Conservation (phyloP, 1,284 basidiomycete genomes). For the Ustilago curta region DNA sequence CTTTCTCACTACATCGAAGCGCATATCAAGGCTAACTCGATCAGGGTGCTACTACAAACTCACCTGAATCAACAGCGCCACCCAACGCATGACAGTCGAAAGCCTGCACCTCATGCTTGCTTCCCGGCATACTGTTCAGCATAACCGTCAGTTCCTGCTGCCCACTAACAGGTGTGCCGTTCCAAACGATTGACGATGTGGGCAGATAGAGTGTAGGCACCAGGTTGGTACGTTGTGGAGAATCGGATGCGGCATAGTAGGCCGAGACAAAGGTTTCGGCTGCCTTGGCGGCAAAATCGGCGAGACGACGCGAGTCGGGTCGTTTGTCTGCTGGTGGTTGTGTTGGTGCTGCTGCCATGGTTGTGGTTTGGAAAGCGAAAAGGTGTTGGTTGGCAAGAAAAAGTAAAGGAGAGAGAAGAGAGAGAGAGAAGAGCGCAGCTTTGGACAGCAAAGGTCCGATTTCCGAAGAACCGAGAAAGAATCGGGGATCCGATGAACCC, state of each 20-base stretch:
- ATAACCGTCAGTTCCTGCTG: constrained; percentile 55
- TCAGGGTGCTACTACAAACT: constrained; percentile 6
- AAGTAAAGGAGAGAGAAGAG: not conserved
- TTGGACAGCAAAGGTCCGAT: constrained; percentile 13
- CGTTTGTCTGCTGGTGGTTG: constrained; percentile 17
- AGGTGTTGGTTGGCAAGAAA: not conserved
- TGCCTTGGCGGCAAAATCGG: constrained; percentile 64
- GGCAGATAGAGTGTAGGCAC: constrained; percentile 64
- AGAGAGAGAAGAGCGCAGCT: constrained; percentile 12
- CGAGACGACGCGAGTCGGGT: constrained; percentile 38
- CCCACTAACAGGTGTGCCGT: constrained; percentile 67
- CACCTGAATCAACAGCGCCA: constrained; percentile 53
- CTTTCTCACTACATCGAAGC: constrained; percentile 10
- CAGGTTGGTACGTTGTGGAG: constrained; percentile 61
- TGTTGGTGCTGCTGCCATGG: constrained; percentile 8
- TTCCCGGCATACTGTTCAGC: constrained; percentile 63
- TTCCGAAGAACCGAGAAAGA: constrained; percentile 12
- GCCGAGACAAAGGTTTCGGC: constrained; percentile 67
- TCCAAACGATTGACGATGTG: constrained; percentile 66
- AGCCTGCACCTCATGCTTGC: constrained; percentile 65
- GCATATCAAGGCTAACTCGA: constrained; percentile 10
- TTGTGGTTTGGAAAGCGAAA: not conserved
- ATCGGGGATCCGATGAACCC: not conserved
- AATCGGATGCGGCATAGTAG: constrained; percentile 67
- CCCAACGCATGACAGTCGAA: constrained; percentile 66